phyloP scores from a whole-genome alignment of 2,329 filamentous ascomycete genomes.

The Neocatenulostroma microsporum region DNA sequence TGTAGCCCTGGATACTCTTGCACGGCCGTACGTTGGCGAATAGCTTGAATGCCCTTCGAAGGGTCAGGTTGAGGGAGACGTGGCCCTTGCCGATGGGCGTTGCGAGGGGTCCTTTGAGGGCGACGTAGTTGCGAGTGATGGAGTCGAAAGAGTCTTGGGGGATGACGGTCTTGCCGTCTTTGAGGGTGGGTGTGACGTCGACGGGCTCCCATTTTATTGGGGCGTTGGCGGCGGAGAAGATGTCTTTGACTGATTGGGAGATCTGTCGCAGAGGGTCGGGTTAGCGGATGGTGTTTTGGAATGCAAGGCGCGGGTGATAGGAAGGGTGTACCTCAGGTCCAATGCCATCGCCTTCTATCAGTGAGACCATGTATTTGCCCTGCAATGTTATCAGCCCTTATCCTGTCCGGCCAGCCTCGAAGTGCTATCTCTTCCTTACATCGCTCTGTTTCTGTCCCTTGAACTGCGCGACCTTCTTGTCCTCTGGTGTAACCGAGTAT shows the following conservation, averaged over 20 bases:
- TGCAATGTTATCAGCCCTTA: constrained; percentile 33
- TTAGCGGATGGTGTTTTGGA: neutral
- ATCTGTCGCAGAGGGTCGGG: constrained; percentile 56
- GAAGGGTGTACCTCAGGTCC: constrained; percentile 51
- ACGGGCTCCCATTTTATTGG: constrained; percentile 96
- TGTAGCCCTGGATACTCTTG: constrained; percentile 93
- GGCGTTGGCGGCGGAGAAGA: constrained; percentile 92
- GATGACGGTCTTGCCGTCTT: constrained; percentile 93
- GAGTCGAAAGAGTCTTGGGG: constrained; percentile 87
- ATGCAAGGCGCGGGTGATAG: neutral
- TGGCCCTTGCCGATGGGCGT: constrained; percentile 98
- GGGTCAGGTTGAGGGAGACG: constrained; percentile 96
- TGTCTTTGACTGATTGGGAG: constrained; percentile 95
- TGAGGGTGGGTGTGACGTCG: constrained; percentile 87
- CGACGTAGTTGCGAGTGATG: constrained; percentile 91
- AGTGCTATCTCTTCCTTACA: constrained; percentile 49
- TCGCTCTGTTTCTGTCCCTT: constrained; percentile 80
- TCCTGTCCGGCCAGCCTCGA: neutral
- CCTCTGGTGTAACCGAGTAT: constrained; percentile 28
- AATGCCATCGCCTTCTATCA: constrained; percentile 99
- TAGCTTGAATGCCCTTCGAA: constrained; percentile 98
- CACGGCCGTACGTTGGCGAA: constrained; percentile 99
- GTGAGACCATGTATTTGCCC: constrained; percentile 91
- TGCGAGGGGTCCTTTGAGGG: constrained; percentile 95
- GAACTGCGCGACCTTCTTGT: constrained; percentile 82